phyloP scores from a whole-genome alignment of 1,284 basidiomycete species.

The Microbotryomycetes sp. region DNA sequence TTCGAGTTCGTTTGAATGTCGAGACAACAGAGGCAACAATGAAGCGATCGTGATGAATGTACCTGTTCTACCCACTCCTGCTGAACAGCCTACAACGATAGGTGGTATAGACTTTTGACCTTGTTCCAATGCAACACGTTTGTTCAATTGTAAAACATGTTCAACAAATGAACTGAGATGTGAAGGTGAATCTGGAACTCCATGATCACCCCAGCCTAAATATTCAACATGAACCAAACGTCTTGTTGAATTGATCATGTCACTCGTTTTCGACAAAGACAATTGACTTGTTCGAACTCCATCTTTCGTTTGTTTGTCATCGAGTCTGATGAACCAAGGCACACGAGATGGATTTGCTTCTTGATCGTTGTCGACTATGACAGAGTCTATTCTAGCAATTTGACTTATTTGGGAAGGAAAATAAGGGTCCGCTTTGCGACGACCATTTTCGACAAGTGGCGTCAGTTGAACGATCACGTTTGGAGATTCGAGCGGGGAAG shows the following conservation, averaged over 20 bases:
- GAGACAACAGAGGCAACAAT: slow-evolving; percentile 29
- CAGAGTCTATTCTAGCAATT: slow-evolving; percentile 51
- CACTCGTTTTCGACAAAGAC: slow-evolving; percentile 11
- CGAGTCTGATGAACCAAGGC: slow-evolving; percentile 31
- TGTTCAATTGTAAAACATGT: slow-evolving; percentile 11
- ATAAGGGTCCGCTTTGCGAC: slow-evolving; percentile 66
- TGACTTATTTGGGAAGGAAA: slow-evolving; percentile 58
- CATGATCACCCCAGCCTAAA: slow-evolving; percentile 29
- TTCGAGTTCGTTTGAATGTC: slow-evolving; percentile 1
- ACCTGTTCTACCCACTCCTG: slow-evolving; percentile 47
- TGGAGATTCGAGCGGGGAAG: not conserved
- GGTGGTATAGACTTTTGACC: slow-evolving; percentile 47
- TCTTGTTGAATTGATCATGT: slow-evolving; percentile 9
- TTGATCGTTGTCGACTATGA: slow-evolving; percentile 55
- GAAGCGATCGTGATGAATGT: slow-evolving; percentile 59
- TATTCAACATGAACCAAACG: slow-evolving; percentile 35
- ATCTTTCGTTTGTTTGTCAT: slow-evolving; percentile 51
- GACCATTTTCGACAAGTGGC: slow-evolving; percentile 56
- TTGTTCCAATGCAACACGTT: not conserved
- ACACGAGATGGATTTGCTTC: slow-evolving; percentile 29
- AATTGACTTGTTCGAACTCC: slow-evolving; percentile 18
- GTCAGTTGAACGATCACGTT: slow-evolving; percentile 65
- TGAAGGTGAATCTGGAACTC: slow-evolving; percentile 26
- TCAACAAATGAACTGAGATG: slow-evolving; percentile 27
- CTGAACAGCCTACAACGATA: slow-evolving; percentile 67